A percentile compares a stretch with the other conserved stretches of the same genome.
Evolutionary conservation across 345 rosid genomes (phyloP).

Genomic region (Gossypium herbaceum): DNA sequence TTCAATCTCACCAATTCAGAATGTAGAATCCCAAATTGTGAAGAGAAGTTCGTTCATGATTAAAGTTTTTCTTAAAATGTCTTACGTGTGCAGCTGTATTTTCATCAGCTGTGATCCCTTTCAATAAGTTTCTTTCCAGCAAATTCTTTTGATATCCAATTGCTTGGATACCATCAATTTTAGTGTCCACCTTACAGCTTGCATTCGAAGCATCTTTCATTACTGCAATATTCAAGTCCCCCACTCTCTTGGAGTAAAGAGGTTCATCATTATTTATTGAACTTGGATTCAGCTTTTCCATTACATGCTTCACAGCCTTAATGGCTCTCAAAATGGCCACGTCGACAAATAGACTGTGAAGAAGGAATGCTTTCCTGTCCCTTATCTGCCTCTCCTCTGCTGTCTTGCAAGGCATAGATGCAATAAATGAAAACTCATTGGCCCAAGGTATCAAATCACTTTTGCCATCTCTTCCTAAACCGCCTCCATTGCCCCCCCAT

Average conservation of each 20-base stretch:
- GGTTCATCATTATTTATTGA: not conserved
- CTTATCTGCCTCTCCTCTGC: not conserved
- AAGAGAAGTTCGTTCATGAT: not conserved
- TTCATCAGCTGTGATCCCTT: not conserved
- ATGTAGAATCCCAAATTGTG: not conserved
- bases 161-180: not conserved
- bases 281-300: not conserved
- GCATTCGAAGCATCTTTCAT: conserved; percentile 1
- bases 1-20: not conserved
- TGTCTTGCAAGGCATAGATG: not conserved
- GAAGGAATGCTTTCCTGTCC: conserved; percentile 2
- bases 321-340: not conserved
- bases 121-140: not conserved
- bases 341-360: not conserved
- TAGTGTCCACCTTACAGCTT: not conserved
- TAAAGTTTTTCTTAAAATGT: not conserved
- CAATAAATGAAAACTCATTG: not conserved
- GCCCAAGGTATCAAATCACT: not conserved
- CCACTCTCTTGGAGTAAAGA: not conserved
- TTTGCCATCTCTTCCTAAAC: conserved; percentile 2
- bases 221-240: not conserved
- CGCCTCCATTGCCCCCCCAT: not conserved
- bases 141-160: not conserved
- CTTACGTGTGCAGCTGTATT: not conserved
- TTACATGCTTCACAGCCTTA: not conserved